These are phyloP conservation scores for Jimgerdemannia flammicorona DNA, from an alignment of 192 early-diverging fungal species.

Conservation along the genomic window DNA sequence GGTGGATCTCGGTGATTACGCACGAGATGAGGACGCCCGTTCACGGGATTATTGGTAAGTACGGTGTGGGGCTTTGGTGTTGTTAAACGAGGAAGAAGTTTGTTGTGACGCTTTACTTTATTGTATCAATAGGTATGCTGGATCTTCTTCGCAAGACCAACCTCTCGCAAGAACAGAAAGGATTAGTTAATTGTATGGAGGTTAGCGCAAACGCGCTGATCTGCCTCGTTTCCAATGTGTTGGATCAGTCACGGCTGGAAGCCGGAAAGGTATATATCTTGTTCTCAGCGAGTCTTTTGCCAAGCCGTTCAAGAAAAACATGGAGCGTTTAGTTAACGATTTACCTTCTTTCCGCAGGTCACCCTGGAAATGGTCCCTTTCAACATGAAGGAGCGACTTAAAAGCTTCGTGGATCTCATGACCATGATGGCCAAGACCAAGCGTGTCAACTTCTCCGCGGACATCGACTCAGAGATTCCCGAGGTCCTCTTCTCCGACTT, in stretches of 20 bases:
- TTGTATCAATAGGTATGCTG: slow-evolving; percentile 3
- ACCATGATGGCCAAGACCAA: slow-evolving; percentile 41
- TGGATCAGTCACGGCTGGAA: slow-evolving; percentile 47
- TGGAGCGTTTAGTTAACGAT: not conserved
- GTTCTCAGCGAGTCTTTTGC: not conserved
- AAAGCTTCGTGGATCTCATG: slow-evolving; percentile 44
- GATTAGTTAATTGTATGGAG: slow-evolving; percentile 12
- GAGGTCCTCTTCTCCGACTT: slow-evolving; percentile 46
- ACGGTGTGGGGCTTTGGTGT: not conserved
- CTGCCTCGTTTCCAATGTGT: slow-evolving; percentile 11
- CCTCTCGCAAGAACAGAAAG: not conserved
- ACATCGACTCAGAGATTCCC: slow-evolving; percentile 42
- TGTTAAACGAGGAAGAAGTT: too few relatives aligned
- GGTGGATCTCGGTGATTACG: slow-evolving; percentile 14
- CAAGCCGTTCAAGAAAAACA: too few relatives aligned
- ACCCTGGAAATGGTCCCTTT: slow-evolving; percentile 41
- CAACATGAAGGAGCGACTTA: slow-evolving; percentile 44
- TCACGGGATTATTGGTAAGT: slow-evolving; percentile 12
- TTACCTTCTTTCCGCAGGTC: slow-evolving; percentile 6
- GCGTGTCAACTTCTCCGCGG: slow-evolving; percentile 32
- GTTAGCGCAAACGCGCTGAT: slow-evolving; percentile 14
- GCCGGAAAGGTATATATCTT: slow-evolving; percentile 32
- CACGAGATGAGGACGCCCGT: slow-evolving; percentile 13
- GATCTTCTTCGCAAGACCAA: slow-evolving; percentile 4
- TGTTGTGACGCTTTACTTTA: not conserved